Percentiles rank a stretch among this genome's conserved stretches.
phyloP scores from a whole-genome alignment of 345 rosid species.

The Hibiscus tridactylites region DNA sequence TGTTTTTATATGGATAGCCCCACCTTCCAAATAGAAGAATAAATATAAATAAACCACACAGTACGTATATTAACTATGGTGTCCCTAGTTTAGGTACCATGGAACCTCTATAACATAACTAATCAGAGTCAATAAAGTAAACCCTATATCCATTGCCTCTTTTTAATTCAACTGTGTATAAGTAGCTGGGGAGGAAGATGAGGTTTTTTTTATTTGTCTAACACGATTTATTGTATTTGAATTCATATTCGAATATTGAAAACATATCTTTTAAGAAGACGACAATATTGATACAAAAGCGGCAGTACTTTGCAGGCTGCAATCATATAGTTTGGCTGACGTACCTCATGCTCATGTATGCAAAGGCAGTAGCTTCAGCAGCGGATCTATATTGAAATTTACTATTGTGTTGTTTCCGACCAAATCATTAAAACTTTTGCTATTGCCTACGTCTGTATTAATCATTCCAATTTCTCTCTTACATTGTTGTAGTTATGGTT shows the following conservation, averaged over 20 bases:
- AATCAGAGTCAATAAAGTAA: background rate
- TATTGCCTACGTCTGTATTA: background rate
- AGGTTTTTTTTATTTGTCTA: background rate
- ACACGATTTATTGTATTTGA: background rate
- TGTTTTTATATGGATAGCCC: background rate
- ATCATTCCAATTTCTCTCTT: background rate
- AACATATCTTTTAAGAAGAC: too few relatives aligned
- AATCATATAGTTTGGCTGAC: background rate
- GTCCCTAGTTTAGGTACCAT: background rate
- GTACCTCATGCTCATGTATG: background rate
- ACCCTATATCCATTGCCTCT: background rate
- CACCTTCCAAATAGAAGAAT: background rate
- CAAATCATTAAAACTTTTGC: background rate
- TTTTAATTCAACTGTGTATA: background rate
- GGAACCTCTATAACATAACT: background rate
- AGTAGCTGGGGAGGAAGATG: background rate
- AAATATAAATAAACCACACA: background rate
- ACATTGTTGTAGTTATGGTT: background rate
- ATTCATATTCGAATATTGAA: background rate
- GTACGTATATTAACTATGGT: background rate
- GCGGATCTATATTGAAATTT: background rate
- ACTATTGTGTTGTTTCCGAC: constrained; percentile 1
- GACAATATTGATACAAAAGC: background rate
- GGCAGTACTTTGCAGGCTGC: background rate
- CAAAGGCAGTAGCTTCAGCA: background rate